Evolutionary conservation across 192 early-diverging fungal genomes (phyloP).

Genomic region (Entophlyctis luteolus): DNA sequence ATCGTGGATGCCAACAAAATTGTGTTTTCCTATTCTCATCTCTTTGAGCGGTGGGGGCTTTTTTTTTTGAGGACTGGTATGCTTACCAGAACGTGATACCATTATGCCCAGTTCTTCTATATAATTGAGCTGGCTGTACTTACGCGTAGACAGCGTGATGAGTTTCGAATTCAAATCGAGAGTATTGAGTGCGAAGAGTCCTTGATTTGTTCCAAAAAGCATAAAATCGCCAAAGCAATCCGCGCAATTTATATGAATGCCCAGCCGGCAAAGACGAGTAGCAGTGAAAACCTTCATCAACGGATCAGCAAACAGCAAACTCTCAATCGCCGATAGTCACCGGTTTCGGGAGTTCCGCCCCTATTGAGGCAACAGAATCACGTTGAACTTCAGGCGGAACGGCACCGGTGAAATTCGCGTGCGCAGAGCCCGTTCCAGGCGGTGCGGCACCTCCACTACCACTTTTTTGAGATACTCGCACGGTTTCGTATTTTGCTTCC

Average conservation of each 20-base stretch:
- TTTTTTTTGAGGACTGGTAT: too few relatives aligned
- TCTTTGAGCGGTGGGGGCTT: not conserved
- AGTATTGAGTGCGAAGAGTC: conserved; percentile 51
- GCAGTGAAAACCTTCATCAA: conserved; percentile 44
- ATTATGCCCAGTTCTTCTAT: conserved; percentile 48
- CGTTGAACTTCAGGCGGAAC: too few relatives aligned
- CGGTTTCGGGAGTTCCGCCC: not conserved
- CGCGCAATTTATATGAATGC: conserved; percentile 49
- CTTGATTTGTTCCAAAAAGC: conserved; percentile 55
- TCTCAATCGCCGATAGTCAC: not conserved
- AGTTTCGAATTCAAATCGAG: conserved; percentile 39
- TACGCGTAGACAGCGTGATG: conserved; percentile 43
- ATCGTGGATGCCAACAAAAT: conserved; percentile 51
- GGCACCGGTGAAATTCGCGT: too few relatives aligned
- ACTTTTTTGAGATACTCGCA: too few relatives aligned
- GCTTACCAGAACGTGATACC: conserved; percentile 48
- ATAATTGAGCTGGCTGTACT: conserved; percentile 48
- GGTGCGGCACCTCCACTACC: too few relatives aligned
- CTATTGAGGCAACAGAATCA: too few relatives aligned
- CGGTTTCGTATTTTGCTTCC: too few relatives aligned
- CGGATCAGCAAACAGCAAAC: too few relatives aligned
- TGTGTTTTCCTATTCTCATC: conserved; percentile 37
- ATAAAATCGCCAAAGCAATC: conserved; percentile 49
- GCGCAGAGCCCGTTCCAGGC: too few relatives aligned
- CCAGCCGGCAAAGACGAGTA: conserved; percentile 45